Evolutionary conservation across 345 rosid genomes (phyloP), one percentile per base, ranked within the genome.

Genomic region (Eucalyptus caleyi): DNA sequence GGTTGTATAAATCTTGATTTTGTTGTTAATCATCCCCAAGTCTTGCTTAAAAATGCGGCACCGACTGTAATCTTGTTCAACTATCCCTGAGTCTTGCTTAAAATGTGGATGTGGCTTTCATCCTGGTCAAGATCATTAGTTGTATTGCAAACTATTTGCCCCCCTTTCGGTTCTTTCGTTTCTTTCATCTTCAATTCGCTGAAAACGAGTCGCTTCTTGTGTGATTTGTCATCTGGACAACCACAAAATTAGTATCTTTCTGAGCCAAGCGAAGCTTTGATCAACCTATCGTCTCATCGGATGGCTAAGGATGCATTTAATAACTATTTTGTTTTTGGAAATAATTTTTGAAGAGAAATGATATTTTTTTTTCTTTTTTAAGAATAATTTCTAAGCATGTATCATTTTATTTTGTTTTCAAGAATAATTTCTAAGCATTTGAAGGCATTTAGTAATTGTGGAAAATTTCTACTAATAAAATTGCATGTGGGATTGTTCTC

Each of bases 381-480:
- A 51, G 23, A 51, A 51, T 7, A 51, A 18, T 47, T 47, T 47
- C 49, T 47, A 47, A 4, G 49, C 0, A 47, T 47, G 49, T 47
- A 47, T 47, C 5, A 47, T 19, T 16, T 53, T 53, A 18, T 53
- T 53, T 0, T 3, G 0, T 1, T 53, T 0, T 19, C 1, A 19
- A 53, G 24, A 53, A 53, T 3, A 53, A 19, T 53, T 53, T 53
- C 1, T 53, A 53, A 19, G 1, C 0, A 19, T 53, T 53, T 53
- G 24, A 53, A 53, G 9, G 5, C 5, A 3, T 19, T 53, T 3
- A 2, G 4, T 53, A 19, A 53, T 7, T 7, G 0, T 7, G 0
- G 2, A 18, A 53, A 53, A 3, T 53, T 53, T 1, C 1, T 19
- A 53, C 1, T 53, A 53, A 53, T 53, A 8, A 8, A 53, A 1